Evolutionary conservation across 805 yeast species (phyloP).

Genomic region (Debaryomyces maramus): DNA sequence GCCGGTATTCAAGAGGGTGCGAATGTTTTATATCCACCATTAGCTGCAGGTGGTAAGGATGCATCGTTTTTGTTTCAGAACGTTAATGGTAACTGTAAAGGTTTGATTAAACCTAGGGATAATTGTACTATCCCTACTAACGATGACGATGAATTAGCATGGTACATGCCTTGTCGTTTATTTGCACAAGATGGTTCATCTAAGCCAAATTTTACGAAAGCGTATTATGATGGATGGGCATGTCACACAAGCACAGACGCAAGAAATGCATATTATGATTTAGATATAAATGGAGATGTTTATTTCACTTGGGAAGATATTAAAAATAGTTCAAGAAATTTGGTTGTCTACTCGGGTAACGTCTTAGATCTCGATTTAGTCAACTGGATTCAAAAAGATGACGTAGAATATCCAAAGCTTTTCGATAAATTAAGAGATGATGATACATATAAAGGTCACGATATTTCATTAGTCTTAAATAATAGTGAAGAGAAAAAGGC

Average conservation of each 20-base stretch:
- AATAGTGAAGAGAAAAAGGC: constrained; percentile 64
- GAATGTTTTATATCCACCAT: constrained; percentile 79
- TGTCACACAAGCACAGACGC: constrained; percentile 81
- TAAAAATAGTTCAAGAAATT: constrained; percentile 62
- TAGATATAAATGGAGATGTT: constrained; percentile 68
- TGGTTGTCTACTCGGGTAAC: constrained; percentile 86
- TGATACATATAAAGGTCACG: constrained; percentile 66
- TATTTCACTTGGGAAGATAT: constrained; percentile 91
- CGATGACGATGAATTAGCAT: constrained; percentile 63
- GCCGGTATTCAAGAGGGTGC: constrained; percentile 72
- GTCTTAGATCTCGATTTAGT: constrained; percentile 80
- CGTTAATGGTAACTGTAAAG: constrained; percentile 87
- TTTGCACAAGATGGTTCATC: constrained; percentile 70
- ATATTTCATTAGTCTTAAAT: constrained; percentile 71
- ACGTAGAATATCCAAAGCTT: constrained; percentile 68
- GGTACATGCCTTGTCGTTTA: constrained; percentile 94
- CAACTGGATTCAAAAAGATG: constrained; percentile 70
- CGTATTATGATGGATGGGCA: constrained; percentile 80
- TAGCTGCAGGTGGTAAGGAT: constrained; percentile 85
- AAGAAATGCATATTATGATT: constrained; percentile 62
- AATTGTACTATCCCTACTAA: constrained; percentile 68
- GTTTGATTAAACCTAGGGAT: constrained; percentile 66
- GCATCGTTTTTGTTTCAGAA: constrained; percentile 85
- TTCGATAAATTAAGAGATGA: constrained; percentile 65
- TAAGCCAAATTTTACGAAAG: constrained; percentile 58